Evolutionary conservation across 2,329 filamentous ascomycete species (phyloP).

Genomic region (Pseudodiploospora longispora): DNA sequence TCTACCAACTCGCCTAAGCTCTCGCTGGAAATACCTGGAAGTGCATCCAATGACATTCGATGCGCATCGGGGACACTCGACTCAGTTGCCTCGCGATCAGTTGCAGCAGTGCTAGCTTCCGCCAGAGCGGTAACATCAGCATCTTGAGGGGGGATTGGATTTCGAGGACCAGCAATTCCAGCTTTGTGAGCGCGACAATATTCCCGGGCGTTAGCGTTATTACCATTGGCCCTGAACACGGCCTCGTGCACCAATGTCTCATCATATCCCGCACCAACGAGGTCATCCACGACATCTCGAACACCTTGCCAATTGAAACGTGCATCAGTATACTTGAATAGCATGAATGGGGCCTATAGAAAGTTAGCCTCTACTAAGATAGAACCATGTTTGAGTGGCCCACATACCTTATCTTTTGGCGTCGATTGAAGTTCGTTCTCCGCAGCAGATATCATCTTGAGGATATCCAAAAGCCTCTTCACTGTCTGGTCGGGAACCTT

Average conservation of each 20-base stretch:
- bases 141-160: slow-evolving; percentile 60
- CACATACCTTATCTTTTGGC: slow-evolving; percentile 49
- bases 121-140: slow-evolving; percentile 29
- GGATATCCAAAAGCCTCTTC: slow-evolving; percentile 72
- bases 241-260: slow-evolving; percentile 66
- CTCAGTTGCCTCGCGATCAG: slow-evolving; percentile 17
- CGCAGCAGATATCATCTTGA: slow-evolving; percentile 69
- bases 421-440: slow-evolving; percentile 64
- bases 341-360: slow-evolving; percentile 19
- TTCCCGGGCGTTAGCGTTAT: slow-evolving; percentile 50
- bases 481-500: slow-evolving; percentile 70
- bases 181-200: slow-evolving; percentile 63
- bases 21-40: slow-evolving; percentile 21
- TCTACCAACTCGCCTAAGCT: slow-evolving; percentile 21
- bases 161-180: slow-evolving; percentile 50
- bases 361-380: slow-evolving; percentile 15
- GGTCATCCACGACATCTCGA: slow-evolving; percentile 22
- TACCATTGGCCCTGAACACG: slow-evolving; percentile 72
- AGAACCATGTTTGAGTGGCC: slow-evolving; percentile 23
- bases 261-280: slow-evolving; percentile 30
- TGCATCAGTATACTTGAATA: slow-evolving; percentile 36
- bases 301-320: slow-evolving; percentile 39
- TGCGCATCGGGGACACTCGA: slow-evolving; percentile 23
- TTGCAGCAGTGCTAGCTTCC: slow-evolving; percentile 12
- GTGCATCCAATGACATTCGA: slow-evolving; percentile 29